Evolutionary conservation across 1,284 basidiomycete species (phyloP).

Genomic region (Lignosus rhinocerotis): DNA sequence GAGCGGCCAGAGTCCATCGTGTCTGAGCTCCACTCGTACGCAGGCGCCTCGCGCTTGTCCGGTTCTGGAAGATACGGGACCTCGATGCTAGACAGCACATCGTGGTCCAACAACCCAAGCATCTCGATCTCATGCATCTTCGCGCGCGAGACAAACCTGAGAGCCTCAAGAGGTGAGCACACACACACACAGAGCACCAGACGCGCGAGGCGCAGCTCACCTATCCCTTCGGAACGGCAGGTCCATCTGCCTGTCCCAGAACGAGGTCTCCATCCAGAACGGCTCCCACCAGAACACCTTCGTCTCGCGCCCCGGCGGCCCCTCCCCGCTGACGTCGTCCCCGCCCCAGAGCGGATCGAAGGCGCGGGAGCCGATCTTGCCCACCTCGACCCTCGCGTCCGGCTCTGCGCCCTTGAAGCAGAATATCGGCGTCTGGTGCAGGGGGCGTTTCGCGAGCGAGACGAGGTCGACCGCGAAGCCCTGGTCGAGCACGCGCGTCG

Average conservation of each 20-base stretch:
- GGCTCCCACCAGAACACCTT: slow-evolving; percentile 84
- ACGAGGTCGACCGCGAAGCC: slow-evolving; percentile 91
- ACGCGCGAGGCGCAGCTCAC: slow-evolving; percentile 34
- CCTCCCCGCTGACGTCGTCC: slow-evolving; percentile 42
- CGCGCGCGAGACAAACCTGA: slow-evolving; percentile 85
- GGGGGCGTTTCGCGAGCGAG: slow-evolving; percentile 87
- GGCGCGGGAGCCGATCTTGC: slow-evolving; percentile 48
- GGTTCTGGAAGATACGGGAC: slow-evolving; percentile 68
- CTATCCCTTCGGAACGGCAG: slow-evolving; percentile 85
- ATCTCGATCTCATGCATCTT: slow-evolving; percentile 96
- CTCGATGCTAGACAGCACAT: slow-evolving; percentile 83
- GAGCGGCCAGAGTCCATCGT: slow-evolving; percentile 20
- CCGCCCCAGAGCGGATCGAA: slow-evolving; percentile 85
- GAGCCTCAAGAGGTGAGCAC: background rate
- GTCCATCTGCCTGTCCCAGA: slow-evolving; percentile 86
- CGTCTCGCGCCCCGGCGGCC: slow-evolving; percentile 38
- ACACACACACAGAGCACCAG: background rate
- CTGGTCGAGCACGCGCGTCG: slow-evolving; percentile 94
- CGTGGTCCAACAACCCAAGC: slow-evolving; percentile 88
- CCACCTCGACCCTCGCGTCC: slow-evolving; percentile 42
- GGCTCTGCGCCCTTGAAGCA: slow-evolving; percentile 69
- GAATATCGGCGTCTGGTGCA: slow-evolving; percentile 91
- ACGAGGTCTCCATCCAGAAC: slow-evolving; percentile 79
- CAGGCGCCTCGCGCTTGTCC: slow-evolving; percentile 6
- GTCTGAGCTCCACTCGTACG: slow-evolving; percentile 17